Evolutionary conservation across 116 monocot genomes (phyloP).

Genomic region (Trichopus zeylanicus): DNA sequence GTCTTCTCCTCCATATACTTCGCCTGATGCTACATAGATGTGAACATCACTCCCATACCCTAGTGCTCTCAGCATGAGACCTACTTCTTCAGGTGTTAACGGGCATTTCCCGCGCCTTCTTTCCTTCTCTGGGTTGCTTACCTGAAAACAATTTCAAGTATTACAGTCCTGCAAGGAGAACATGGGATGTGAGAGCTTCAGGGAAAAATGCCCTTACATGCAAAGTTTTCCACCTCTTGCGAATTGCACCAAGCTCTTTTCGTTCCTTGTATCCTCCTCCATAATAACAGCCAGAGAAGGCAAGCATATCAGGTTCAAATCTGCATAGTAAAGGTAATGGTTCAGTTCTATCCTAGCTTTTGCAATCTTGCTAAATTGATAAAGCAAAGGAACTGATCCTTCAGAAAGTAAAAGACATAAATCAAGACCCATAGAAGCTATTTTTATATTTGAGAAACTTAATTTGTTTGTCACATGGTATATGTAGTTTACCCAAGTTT

Average conservation of each 20-base stretch:
- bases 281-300: constrained; percentile 96
- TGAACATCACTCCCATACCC: constrained; percentile 61
- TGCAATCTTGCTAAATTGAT: neutral
- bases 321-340: constrained; percentile 12
- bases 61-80: constrained; percentile 59
- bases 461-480: too few relatives aligned
- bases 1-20: constrained; percentile 69
- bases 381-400: neutral
- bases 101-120: constrained; percentile 76
- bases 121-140: constrained; percentile 57
- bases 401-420: neutral
- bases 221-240: constrained; percentile 85
- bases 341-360: neutral
- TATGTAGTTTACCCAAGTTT: too few relatives aligned
- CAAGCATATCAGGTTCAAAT: constrained; percentile 98
- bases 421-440: neutral
- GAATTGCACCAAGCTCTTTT: constrained; percentile 70
- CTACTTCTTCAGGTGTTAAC: constrained; percentile 68
- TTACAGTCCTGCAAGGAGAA: neutral
- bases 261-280: constrained; percentile 88
- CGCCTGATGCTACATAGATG: constrained; percentile 77
- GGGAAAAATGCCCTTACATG: constrained; percentile 44
- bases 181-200: neutral
- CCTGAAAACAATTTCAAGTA: constrained; percentile 17
- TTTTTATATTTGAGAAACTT: too few relatives aligned